These are phyloP conservation scores for Kwoniella bestiolae DNA, from an alignment of 768 basidiomycete genomes.

Conservation along the genomic window DNA sequence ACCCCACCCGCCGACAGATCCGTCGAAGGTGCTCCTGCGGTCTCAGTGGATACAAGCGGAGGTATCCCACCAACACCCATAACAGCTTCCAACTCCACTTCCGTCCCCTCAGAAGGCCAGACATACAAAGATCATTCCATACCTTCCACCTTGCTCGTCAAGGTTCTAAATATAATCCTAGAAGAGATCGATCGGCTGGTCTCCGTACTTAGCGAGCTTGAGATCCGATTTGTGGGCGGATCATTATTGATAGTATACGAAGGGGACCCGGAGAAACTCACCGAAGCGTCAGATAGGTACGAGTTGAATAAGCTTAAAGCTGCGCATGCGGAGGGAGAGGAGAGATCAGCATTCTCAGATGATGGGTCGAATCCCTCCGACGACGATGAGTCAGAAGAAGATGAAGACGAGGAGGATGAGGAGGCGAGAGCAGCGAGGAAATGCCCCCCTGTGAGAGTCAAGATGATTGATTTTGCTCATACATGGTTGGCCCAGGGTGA, in stretches of 20 bases:
- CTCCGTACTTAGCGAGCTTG: constrained; percentile 62
- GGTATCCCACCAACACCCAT: constrained; percentile 22
- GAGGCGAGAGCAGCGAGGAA: constrained; percentile 34
- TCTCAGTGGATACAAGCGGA: neutral
- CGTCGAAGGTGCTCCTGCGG: neutral
- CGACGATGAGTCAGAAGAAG: constrained; percentile 42
- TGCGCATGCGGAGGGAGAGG: neutral
- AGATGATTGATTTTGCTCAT: constrained; percentile 95
- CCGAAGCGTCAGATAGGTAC: constrained; percentile 48
- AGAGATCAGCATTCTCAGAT: constrained; percentile 33
- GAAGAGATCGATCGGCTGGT: constrained; percentile 61
- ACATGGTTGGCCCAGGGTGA: constrained; percentile 69
- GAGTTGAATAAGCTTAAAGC: constrained; percentile 22
- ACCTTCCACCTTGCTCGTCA: constrained; percentile 61
- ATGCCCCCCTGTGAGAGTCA: constrained; percentile 67
- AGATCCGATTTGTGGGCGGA: constrained; percentile 79
- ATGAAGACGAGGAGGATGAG: constrained; percentile 36
- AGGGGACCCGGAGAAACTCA: constrained; percentile 62
- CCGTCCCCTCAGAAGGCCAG: neutral
- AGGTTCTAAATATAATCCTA: constrained; percentile 66
- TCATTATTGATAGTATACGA: constrained; percentile 84
- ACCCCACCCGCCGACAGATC: constrained; percentile 16
- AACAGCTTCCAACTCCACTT: constrained; percentile 3
- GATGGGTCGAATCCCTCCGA: constrained; percentile 24
- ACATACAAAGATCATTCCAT: constrained; percentile 25